These are phyloP conservation scores for Boletus speciosus DNA, from an alignment of 768 basidiomycete species.

Conservation along the genomic window DNA sequence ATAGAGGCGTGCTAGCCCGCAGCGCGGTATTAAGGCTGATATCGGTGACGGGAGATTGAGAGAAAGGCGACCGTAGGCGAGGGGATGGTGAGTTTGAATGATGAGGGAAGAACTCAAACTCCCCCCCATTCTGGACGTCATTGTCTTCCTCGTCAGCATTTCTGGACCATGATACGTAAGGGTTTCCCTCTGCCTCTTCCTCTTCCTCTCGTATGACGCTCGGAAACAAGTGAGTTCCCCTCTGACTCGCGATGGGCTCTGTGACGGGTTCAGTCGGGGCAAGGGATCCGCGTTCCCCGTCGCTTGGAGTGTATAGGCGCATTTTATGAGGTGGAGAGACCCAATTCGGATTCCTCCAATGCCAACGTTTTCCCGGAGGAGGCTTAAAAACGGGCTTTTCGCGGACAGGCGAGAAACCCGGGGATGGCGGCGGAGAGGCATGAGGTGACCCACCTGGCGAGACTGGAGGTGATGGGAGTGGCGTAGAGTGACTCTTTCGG, in stretches of 20 bases:
- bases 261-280: constrained; percentile 30
- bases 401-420: constrained; percentile 14
- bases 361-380: constrained; percentile 31
- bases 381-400: constrained; percentile 23
- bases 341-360: constrained; percentile 36
- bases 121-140: constrained; percentile 5
- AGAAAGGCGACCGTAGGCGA: constrained; percentile 26
- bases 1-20: constrained; percentile 31
- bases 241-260: constrained; percentile 12
- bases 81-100: constrained; percentile 22
- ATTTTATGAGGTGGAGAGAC: constrained; percentile 30
- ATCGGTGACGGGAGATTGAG: constrained; percentile 24
- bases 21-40: constrained; percentile 24
- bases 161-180: constrained; percentile 7
- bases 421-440: constrained; percentile 10
- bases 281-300: constrained; percentile 24
- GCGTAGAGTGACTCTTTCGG: constrained; percentile 20
- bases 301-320: constrained; percentile 22
- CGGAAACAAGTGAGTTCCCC: background rate
- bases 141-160: constrained; percentile 7
- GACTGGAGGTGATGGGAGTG: constrained; percentile 27
- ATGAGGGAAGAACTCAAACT: constrained; percentile 11
- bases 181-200: constrained; percentile 9
- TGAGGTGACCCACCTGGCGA: constrained; percentile 26
- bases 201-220: constrained; percentile 11